A percentile compares a stretch with the other conserved stretches of the same genome.
Evolutionary conservation across 768 basidiomycete species (phyloP).

Genomic region (Lactifluus pinguis): DNA sequence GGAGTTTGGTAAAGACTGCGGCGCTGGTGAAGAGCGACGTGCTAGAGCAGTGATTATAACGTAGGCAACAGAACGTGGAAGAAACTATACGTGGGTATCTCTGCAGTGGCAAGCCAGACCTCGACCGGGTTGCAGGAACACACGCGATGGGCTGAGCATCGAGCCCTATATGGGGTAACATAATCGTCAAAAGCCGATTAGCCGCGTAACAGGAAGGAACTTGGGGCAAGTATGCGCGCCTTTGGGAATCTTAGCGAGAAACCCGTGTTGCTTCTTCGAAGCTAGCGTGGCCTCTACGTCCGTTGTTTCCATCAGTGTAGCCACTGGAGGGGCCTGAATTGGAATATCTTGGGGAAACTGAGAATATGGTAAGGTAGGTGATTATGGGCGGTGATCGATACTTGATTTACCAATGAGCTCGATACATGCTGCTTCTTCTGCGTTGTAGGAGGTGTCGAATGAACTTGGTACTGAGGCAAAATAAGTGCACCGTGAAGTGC

Average conservation of each 20-base stretch:
- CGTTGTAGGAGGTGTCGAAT: background rate
- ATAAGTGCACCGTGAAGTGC: background rate
- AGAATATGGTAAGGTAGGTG: background rate
- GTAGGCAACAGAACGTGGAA: background rate
- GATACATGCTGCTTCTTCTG: background rate
- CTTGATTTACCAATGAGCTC: background rate
- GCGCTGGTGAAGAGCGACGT: background rate
- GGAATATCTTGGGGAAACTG: background rate
- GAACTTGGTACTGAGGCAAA: background rate
- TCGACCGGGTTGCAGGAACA: background rate
- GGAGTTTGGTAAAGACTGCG: background rate
- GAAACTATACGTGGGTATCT: background rate
- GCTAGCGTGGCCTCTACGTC: background rate
- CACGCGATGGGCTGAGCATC: background rate
- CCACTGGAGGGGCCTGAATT: background rate
- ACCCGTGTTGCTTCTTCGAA: background rate
- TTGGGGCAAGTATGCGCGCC: background rate
- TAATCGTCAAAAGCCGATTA: background rate
- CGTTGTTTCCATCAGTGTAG: background rate
- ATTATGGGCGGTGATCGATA: background rate
- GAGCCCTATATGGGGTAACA: background rate
- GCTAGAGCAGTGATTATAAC: background rate
- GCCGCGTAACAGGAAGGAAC: background rate
- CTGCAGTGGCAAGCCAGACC: background rate
- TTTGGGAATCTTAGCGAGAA: background rate